Evolutionary conservation across 305 asterid genomes (phyloP), one percentile per base, ranked within the genome.

Genomic region (Fraxinus sp.): DNA sequence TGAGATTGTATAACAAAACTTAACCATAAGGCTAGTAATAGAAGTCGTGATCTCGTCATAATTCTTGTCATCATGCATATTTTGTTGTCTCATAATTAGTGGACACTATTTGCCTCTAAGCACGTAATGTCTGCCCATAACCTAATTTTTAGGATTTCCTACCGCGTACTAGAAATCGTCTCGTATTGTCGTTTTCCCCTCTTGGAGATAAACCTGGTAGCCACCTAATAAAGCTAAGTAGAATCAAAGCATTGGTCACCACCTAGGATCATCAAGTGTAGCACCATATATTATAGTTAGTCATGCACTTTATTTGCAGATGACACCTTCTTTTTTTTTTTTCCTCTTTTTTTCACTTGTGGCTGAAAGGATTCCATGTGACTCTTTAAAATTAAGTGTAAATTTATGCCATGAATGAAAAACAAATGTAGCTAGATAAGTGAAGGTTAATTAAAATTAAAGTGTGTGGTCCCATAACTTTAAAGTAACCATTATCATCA

Each of bases 261-360:
- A 71, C 79, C 86, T 55, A 76, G 37, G 79, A 82, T 82, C 55
- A 62, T 30, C 7, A 64, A 84, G 81, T 83, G 82, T 57, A 36
- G 72, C 75, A 83, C 82, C 82, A 71, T 28, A 68, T 24, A 24
- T 24, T 68, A 24, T 10, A 4, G 28, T 78, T 72, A 76, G 77
- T 75, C 74, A 52, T 71, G 78, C 66, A 74, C 55, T 18, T 26
- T 49, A 24, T 76, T 76, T 66, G 52, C 78, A 76, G 77, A 68
- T 14, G 35, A 24, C 72, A 49, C 36, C 8, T 8, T 20, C 7
- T 37, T 36, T 6, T 66, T 77, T 41, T 75, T 30, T 39, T 37
- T 36, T 44, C n/a, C n/a, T n/a, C n/a, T 28, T 32, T 52, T 39
- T 30, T 30, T 18, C 30, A 41, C 71, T 76, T 36, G 79, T 70